Base-by-base conservation (phyloP, 495 filamentous ascomycete genomes). In the Xylaria cubensis region DNA sequence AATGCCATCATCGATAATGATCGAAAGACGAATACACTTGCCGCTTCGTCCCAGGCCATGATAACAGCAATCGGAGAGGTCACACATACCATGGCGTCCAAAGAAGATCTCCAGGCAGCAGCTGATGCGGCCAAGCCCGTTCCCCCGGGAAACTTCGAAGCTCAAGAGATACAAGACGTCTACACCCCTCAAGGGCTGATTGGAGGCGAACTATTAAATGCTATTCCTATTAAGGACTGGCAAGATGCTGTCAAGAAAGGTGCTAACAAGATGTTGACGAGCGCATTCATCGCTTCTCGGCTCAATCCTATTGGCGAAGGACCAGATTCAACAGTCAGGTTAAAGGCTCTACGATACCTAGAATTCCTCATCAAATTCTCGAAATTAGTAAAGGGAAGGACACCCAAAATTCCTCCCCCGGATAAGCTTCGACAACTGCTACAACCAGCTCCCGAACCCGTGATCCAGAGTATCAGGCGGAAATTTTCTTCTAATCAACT, bases 111-210 rank as follows among this genome's bases (percentile, higher is more conserved):
- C 1, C 90, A 93, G 72, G 87, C 89, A 21, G 86, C 85, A 61
- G 83, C 91, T 53, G 91, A 94, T 77, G 86, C 85, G 41, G 84
- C 85, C 41, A 96, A 97, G 75, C 94, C 96, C 17, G 85, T 94
- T 42, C 96, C 96, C 2, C 87, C 84, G 15, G 87, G 92, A 58
- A 93, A 98, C 78, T 84, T 90, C 58, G 85, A 88, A 2, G 94
- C 93, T 29, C 81, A 85, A 39, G 89, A 90, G 26, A 88, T 93
- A n/a, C 87, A 89, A 15, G 93, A 97, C 48, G 94, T 97, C 50
- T 99, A 99, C 80, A 80, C 92, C 2, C 80, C 93, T 56, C 86
- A 91, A 32, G 82, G 83, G 15, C 82, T 99, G 56, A 89, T 97
- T 29, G 88, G 89, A 41, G 73, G 81, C 17, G 90, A 91, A 34